phyloP scores from a whole-genome alignment of 2,329 filamentous ascomycete species.

The Ceratocystis cubensis region DNA sequence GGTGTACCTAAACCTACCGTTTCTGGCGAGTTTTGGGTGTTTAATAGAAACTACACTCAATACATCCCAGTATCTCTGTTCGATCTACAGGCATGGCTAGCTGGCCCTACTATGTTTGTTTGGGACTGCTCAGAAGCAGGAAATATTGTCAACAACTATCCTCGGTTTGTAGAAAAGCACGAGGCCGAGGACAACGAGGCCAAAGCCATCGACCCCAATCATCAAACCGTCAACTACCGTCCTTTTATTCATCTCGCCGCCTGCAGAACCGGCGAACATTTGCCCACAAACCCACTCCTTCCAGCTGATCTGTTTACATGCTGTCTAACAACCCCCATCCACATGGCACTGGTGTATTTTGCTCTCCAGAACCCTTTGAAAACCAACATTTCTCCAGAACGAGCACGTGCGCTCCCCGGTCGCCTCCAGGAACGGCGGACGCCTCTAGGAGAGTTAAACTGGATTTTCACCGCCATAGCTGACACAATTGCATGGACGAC shows the following conservation, averaged over 20 bases:
- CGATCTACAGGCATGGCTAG: constrained; percentile 89
- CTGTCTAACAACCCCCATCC: constrained; percentile 91
- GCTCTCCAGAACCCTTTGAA: constrained; percentile 77
- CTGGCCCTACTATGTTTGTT: constrained; percentile 88
- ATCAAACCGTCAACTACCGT: constrained; percentile 59
- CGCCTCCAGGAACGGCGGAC: constrained; percentile 85
- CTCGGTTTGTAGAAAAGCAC: constrained; percentile 88
- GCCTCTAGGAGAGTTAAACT: constrained; percentile 89
- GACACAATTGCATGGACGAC: constrained; percentile 99
- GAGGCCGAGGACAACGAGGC: constrained; percentile 75
- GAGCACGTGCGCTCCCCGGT: constrained; percentile 80
- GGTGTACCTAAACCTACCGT: constrained; percentile 91
- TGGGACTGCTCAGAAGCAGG: constrained; percentile 97
- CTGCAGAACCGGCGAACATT: constrained; percentile 77
- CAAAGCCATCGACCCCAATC: constrained; percentile 64
- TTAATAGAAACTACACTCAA: constrained; percentile 97
- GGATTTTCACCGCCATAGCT: constrained; percentile 98
- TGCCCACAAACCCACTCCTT: constrained; percentile 85
- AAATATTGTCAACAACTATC: constrained; percentile 90
- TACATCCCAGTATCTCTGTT: constrained; percentile 96
- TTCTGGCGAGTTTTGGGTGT: constrained; percentile 97
- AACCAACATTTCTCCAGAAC: constrained; percentile 58
- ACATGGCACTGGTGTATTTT: constrained; percentile 94
- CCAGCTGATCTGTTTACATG: constrained; percentile 93
- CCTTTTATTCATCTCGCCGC: constrained; percentile 82